A percentile compares a stretch with the other conserved stretches of the same genome.
phyloP scores from a whole-genome alignment of 805 yeast genomes.

The Henningerozyma blattae region DNA sequence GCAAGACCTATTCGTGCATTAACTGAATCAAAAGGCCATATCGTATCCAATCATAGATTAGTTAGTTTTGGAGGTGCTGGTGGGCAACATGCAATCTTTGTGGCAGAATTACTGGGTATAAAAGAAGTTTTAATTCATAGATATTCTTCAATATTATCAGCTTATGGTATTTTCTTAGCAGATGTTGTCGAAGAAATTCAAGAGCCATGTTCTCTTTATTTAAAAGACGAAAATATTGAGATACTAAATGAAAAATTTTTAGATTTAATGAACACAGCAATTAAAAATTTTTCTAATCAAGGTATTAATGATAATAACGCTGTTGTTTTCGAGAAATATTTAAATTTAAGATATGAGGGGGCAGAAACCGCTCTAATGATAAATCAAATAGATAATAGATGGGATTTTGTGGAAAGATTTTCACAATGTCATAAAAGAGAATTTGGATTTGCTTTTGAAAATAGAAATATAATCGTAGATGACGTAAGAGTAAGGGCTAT shows the following conservation, averaged over 20 bases:
- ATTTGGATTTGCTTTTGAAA: constrained; percentile 56
- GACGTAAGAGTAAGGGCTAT: constrained; percentile 66
- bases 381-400: constrained; percentile 17
- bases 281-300: constrained; percentile 33
- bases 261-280: constrained; percentile 32
- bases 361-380: constrained; percentile 84
- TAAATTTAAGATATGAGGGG: constrained; percentile 76
- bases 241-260: constrained; percentile 35
- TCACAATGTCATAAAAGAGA: constrained; percentile 49
- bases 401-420: constrained; percentile 35
- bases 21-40: constrained; percentile 76
- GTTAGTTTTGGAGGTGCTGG: constrained; percentile 93
- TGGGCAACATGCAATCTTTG: constrained; percentile 77
- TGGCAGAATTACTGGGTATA: constrained; percentile 63
- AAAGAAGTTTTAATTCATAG: constrained; percentile 59
- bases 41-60: constrained; percentile 50
- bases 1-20: constrained; percentile 79
- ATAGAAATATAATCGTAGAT: constrained; percentile 50
- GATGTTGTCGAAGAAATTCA: constrained; percentile 76
- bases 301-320: constrained; percentile 33
- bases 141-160: constrained; percentile 74
- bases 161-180: constrained; percentile 81
- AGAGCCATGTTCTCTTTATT: constrained; percentile 47
- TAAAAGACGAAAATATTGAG: constrained; percentile 22
- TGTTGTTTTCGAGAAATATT: constrained; percentile 46